Evolutionary conservation across 1,284 basidiomycete species (phyloP).

Genomic region (Mycosarcoma maydis): DNA sequence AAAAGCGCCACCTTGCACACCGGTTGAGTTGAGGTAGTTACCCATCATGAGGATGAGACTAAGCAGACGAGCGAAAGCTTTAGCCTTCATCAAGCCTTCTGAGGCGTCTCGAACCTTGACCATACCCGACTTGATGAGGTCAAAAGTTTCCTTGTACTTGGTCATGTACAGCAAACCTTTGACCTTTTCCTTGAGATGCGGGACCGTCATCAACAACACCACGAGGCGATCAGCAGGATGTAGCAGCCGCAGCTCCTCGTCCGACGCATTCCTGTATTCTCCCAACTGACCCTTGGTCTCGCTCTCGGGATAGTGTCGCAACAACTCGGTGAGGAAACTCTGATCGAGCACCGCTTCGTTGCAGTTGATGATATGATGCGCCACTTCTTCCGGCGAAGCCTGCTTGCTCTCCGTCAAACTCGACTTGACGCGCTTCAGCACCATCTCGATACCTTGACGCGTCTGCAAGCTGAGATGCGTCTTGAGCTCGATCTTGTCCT

Average conservation of each 20-base stretch:
- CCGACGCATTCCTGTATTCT: conserved; percentile 81
- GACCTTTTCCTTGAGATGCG: conserved; percentile 87
- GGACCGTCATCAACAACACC: conserved; percentile 95
- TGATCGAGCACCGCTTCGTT: conserved; percentile 64
- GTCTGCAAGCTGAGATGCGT: conserved; percentile 63
- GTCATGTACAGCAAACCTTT: conserved; percentile 87
- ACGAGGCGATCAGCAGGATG: conserved; percentile 96
- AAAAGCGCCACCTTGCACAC: conserved; percentile 94
- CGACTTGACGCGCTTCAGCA: conserved; percentile 33
- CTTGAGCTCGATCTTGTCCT: conserved; percentile 67
- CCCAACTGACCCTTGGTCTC: conserved; percentile 66
- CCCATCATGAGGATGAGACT: conserved; percentile 84
- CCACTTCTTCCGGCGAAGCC: conserved; percentile 65
- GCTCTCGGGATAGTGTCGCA: conserved; percentile 65
- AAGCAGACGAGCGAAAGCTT: conserved; percentile 58
- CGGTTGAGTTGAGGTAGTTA: conserved; percentile 97
- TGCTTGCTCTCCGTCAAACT: conserved; percentile 56
- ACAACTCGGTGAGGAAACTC: conserved; percentile 63
- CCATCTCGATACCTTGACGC: conserved; percentile 59
- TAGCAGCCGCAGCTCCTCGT: conserved; percentile 85
- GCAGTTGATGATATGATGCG: conserved; percentile 65
- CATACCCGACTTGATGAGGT: conserved; percentile 52
- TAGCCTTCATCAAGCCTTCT: conserved; percentile 62
- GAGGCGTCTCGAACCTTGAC: conserved; percentile 56
- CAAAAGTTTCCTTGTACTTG: conserved; percentile 62